Percentiles rank a stretch among this genome's conserved stretches.
phyloP scores from a whole-genome alignment of 805 yeast species.

The Pichia scutulata region DNA sequence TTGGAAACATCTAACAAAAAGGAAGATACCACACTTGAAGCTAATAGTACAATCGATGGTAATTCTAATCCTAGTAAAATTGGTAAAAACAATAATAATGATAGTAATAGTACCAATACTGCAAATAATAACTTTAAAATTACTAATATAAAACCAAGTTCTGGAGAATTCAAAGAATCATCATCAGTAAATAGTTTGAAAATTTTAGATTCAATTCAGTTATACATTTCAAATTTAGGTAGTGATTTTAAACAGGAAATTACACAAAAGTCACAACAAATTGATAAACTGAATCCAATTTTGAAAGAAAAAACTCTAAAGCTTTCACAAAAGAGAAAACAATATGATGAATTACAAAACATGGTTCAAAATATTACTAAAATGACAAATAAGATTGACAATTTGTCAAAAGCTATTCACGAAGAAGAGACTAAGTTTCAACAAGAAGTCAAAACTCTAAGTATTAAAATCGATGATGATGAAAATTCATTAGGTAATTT shows the following conservation, averaged over 20 bases:
- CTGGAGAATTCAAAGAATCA: background rate
- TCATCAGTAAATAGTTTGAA: slow-evolving; percentile 23
- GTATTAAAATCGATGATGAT: slow-evolving; percentile 28
- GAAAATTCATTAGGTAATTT: slow-evolving; percentile 44
- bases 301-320: slow-evolving; percentile 49
- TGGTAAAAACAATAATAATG: background rate
- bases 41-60: background rate
- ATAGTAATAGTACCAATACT: too few relatives aligned
- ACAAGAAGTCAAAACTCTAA: slow-evolving; percentile 28
- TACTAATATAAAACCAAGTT: background rate
- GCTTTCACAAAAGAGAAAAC: slow-evolving; percentile 40
- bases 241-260: slow-evolving; percentile 54
- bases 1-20: background rate
- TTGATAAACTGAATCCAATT: slow-evolving; percentile 46
- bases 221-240: slow-evolving; percentile 45
- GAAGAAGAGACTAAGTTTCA: slow-evolving; percentile 55
- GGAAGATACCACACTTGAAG: background rate
- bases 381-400: slow-evolving; percentile 46
- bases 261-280: slow-evolving; percentile 40
- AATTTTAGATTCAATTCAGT: slow-evolving; percentile 43
- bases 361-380: slow-evolving; percentile 38
- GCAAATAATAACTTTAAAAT: background rate
- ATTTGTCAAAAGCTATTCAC: slow-evolving; percentile 53
- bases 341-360: slow-evolving; percentile 45
- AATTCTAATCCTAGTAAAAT: background rate